Conservation (phyloP, 176 grass and related monocot genomes). For the Neostapfia colusana region DNA sequence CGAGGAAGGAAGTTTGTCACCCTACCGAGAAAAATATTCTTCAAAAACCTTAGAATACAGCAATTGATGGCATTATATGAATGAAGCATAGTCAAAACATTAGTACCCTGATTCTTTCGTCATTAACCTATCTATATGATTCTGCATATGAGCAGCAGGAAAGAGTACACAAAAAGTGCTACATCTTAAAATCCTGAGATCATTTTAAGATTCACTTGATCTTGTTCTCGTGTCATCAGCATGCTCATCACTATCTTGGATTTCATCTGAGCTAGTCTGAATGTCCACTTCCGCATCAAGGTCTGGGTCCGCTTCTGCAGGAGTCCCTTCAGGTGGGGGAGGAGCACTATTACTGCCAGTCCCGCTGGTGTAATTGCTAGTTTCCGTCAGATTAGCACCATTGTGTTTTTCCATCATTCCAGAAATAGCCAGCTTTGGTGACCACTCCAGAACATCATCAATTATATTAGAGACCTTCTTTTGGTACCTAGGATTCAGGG, state of each 20-base stretch:
- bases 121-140: constrained; percentile 53
- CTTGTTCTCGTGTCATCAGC: constrained; percentile 48
- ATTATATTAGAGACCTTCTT: constrained; percentile 99
- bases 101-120: constrained; percentile 18
- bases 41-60: constrained; percentile 21
- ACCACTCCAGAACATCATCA: constrained; percentile 99
- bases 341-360: constrained; percentile 40
- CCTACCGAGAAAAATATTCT: constrained; percentile 11
- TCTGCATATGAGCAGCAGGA: constrained; percentile 30
- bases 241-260: constrained; percentile 45
- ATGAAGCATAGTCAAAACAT: constrained; percentile 46
- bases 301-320: constrained; percentile 43
- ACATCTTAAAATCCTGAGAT: background rate
- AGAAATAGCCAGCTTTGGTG: constrained; percentile 86
- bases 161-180: constrained; percentile 13
- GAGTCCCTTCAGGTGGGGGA: constrained; percentile 35
- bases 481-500: constrained; percentile 67
- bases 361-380: constrained; percentile 34
- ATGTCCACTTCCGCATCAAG: constrained; percentile 39
- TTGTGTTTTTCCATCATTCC: constrained; percentile 92
- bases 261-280: constrained; percentile 37
- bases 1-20: background rate
- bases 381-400: constrained; percentile 56
- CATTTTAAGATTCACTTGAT: constrained; percentile 31
- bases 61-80: constrained; percentile 29